Percentiles rank a stretch among this genome's conserved stretches.
These are phyloP conservation scores for Picea abies DNA, from an alignment of 83 land plant species.

Conservation along the genomic window DNA sequence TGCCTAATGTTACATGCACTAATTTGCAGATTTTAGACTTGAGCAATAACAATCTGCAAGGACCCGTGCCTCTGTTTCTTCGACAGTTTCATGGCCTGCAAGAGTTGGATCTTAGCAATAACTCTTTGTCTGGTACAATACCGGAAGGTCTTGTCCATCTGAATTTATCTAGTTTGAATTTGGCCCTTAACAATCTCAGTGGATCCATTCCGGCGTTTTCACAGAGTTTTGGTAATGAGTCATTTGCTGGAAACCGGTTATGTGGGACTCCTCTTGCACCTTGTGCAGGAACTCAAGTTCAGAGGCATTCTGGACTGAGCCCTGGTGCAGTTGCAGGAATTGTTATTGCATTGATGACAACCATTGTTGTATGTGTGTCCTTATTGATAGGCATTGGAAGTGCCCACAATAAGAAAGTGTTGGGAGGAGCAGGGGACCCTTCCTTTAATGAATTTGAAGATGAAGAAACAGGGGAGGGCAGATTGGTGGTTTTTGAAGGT, in stretches of 20 bases:
- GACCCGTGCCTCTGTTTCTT: slow-evolving; percentile 63
- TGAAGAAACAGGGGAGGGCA: slow-evolving; percentile 56
- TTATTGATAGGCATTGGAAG: slow-evolving; percentile 53
- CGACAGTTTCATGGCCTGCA: slow-evolving; percentile 32
- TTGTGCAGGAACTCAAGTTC: slow-evolving; percentile 25
- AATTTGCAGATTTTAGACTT: slow-evolving; percentile 50
- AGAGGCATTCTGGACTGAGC: slow-evolving; percentile 31
- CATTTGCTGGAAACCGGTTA: slow-evolving; percentile 54
- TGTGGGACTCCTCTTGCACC: slow-evolving; percentile 50
- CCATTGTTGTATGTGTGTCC: slow-evolving; percentile 52
- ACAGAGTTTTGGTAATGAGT: slow-evolving; percentile 38
- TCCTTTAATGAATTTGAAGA: slow-evolving; percentile 37
- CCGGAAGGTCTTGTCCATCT: slow-evolving; percentile 45
- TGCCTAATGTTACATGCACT: slow-evolving; percentile 47
- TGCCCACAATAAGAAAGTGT: slow-evolving; percentile 37
- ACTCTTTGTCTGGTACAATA: slow-evolving; percentile 52
- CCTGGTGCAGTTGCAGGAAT: slow-evolving; percentile 71
- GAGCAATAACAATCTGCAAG: slow-evolving; percentile 53
- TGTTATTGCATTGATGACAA: slow-evolving; percentile 67
- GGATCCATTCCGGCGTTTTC: slow-evolving; percentile 44
- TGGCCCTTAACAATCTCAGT: slow-evolving; percentile 68
- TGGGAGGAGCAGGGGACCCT: slow-evolving; percentile 24
- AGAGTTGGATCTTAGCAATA: slow-evolving; percentile 61
- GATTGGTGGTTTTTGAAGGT: slow-evolving; percentile 68
- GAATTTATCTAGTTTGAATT: slow-evolving; percentile 53